A percentile compares a stretch with the other conserved stretches of the same genome.
phyloP scores from a whole-genome alignment of 2,329 filamentous ascomycete genomes.

The Fusarium bactridioides region DNA sequence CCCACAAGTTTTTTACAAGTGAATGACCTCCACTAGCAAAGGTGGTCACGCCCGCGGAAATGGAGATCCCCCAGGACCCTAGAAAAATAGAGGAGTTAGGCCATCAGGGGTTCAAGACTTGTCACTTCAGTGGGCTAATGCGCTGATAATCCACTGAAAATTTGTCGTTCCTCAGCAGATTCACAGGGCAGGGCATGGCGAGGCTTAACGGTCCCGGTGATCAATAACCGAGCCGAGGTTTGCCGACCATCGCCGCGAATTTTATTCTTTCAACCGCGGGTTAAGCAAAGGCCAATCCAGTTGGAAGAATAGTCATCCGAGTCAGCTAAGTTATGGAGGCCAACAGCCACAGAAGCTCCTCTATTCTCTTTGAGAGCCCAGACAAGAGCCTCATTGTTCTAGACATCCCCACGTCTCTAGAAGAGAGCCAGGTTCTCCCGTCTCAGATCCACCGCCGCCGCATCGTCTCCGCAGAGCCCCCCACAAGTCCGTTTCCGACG shows the following conservation, averaged over 20 bases:
- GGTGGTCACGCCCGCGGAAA: conserved; percentile 33
- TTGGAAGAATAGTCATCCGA: conserved; percentile 15
- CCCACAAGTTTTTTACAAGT: conserved; percentile 20
- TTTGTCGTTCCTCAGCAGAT: conserved; percentile 7
- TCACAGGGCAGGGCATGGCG: background rate
- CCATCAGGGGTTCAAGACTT: conserved; percentile 2
- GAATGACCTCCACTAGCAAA: conserved; percentile 2
- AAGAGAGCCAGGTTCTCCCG: conserved; percentile 66
- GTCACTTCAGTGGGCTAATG: conserved; percentile 19
- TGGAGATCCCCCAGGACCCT: conserved; percentile 21
- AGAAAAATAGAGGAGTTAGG: conserved; percentile 13
- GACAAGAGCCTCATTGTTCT: conserved; percentile 63
- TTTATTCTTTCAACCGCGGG: conserved; percentile 20
- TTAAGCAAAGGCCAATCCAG: background rate
- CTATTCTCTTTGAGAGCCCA: conserved; percentile 45
- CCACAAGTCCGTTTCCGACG: conserved; percentile 56
- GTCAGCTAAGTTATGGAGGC: background rate
- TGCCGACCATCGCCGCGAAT: conserved; percentile 39
- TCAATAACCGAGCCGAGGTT: conserved; percentile 43
- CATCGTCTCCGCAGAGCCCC: conserved; percentile 56
- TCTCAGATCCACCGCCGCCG: conserved; percentile 48
- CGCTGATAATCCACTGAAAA: conserved; percentile 18
- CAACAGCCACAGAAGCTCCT: conserved; percentile 30
- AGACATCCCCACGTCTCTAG: conserved; percentile 75
- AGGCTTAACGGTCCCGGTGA: conserved; percentile 27